These are phyloP conservation scores for Gossypium gossypioides DNA, from an alignment of 441 rosid species.

Conservation along the genomic window DNA sequence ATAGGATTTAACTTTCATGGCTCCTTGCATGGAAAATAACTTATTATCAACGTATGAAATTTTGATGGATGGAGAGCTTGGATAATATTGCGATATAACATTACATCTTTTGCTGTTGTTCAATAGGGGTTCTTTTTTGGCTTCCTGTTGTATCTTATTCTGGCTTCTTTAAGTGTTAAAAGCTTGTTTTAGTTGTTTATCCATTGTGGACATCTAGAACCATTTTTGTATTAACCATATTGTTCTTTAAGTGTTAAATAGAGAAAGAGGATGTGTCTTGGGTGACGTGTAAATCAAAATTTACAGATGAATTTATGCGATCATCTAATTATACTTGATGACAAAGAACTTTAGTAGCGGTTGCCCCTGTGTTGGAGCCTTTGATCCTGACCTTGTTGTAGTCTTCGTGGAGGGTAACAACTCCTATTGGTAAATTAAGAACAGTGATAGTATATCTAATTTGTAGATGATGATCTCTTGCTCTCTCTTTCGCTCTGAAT, in stretches of 20 bases:
- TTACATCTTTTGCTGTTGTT: not conserved
- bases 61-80: not conserved
- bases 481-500: conserved; percentile 2
- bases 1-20: not conserved
- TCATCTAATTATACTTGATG: not conserved
- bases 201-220: not conserved
- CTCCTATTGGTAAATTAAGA: not conserved
- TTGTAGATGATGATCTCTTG: not conserved
- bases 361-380: not conserved
- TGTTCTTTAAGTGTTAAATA: not conserved
- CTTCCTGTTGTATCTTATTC: not conserved
- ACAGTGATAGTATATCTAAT: not conserved
- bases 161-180: not conserved
- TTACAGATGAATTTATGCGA: not conserved
- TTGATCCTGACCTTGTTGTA: not conserved
- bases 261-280: not conserved
- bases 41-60: not conserved
- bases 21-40: not conserved
- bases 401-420: not conserved
- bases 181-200: not conserved
- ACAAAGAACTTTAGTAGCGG: not conserved
- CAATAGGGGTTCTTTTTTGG: conserved; percentile 1
- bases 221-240: not conserved
- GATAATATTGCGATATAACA: not conserved
- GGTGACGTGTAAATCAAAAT: not conserved